A percentile compares a stretch with the other conserved stretches of the same genome.
Evolutionary conservation across 164 flowering plant genomes (phyloP).

Genomic region (Macadamia tetraphylla): DNA sequence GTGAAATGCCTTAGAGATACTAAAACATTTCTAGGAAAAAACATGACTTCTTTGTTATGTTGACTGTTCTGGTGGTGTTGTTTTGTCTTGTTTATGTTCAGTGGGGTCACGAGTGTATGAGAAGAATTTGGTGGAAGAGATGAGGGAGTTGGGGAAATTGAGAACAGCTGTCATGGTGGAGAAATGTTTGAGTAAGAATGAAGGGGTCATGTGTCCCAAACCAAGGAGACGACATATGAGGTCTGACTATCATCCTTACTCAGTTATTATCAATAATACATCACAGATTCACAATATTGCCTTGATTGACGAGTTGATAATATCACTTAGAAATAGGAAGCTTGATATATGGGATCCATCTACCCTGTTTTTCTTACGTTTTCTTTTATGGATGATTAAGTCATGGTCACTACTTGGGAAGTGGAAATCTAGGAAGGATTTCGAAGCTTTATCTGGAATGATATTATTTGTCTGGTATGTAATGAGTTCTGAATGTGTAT

Average conservation of each 20-base stretch:
- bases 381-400: too few relatives aligned
- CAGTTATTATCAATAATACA: neutral
- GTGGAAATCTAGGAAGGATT: too few relatives aligned
- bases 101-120: constrained; percentile 10
- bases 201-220: constrained; percentile 25
- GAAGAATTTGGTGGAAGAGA: constrained; percentile 18
- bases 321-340: too few relatives aligned
- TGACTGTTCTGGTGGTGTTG: neutral
- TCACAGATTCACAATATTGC: too few relatives aligned
- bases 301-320: too few relatives aligned
- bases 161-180: constrained; percentile 27
- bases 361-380: too few relatives aligned
- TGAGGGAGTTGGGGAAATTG: constrained; percentile 20
- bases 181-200: constrained; percentile 22
- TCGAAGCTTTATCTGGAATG: too few relatives aligned
- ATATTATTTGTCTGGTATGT: too few relatives aligned
- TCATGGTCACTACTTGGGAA: too few relatives aligned
- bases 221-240: constrained; percentile 18
- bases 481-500: too few relatives aligned
- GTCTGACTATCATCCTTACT: constrained; percentile 9
- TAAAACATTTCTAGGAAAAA: neutral
- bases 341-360: too few relatives aligned
- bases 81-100: neutral
- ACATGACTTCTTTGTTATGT: neutral
- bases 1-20: neutral